Base-by-base conservation (phyloP, 179 eudicot genomes). In the Silene noctiflora region DNA sequence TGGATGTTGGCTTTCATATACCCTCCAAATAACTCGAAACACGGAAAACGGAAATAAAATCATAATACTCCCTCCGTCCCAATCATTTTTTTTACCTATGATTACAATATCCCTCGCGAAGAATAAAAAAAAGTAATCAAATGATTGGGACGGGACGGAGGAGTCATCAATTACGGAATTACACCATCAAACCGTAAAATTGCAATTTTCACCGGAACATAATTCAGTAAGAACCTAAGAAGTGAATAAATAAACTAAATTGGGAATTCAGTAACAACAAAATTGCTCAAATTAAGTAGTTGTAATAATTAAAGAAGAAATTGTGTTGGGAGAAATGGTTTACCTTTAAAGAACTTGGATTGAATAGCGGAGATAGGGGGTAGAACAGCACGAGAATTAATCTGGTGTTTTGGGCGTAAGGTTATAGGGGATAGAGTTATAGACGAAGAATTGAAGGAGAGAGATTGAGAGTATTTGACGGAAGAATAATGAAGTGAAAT, bases 261-360 rank as follows among this genome's bases (percentile, higher is more conserved):
- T 62, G 14, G 22, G 22, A 62, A 62, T 62, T 22, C 14, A 5
- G 51, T n/a, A 72, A 58, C 1, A 39, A 67, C 39, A 20, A 12
- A 51, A 59, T 5, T 21, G 7, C 46, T 51, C 24, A 4, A 46
- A 56, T 10, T 39, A 39, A 39, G 1, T 0, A 8, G 4, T 39
- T 39, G 46, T 1, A 4, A 12, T 6, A 72, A 70, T 6, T 24
- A 22, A 16, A 0, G 21, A 12, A 24, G 22, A 48, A 74, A 5
- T n/a, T 7, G 17, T 1, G n/a, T 3, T 8, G 13, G 16, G 25
- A 73, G 7, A 0, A 69, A 67, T 61, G 20, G 19, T 1, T 75
- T 3, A 93, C 98, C 96, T 89, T 79, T 84, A 35, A 88, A 75
- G 78, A 93, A 70, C 82, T 87, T 88, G 81, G 91, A 87, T 76